Percentiles rank a stretch among this genome's conserved stretches.
phyloP scores from a whole-genome alignment of 805 yeast genomes.

The Pichia ethanolica region DNA sequence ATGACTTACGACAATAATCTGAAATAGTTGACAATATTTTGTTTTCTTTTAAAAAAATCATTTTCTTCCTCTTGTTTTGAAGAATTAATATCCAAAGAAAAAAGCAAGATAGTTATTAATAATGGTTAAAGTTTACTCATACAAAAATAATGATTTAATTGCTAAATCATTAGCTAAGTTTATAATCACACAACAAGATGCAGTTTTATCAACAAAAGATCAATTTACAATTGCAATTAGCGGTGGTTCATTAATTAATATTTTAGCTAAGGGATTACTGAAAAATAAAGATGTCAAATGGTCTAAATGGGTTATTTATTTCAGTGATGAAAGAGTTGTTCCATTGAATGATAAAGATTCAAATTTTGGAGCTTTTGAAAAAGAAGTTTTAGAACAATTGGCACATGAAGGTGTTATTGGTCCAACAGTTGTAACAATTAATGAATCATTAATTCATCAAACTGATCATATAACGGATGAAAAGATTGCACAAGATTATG shows the following conservation, averaged over 20 bases:
- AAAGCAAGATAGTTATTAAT: neutral
- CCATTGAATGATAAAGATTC: conserved; percentile 78
- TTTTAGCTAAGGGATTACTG: conserved; percentile 58
- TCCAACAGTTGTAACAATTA: conserved; percentile 62
- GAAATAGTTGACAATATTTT: too few species aligned
- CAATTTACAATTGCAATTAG: conserved; percentile 73
- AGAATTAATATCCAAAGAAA: neutral
- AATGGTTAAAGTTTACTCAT: conserved; percentile 37
- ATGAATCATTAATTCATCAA: conserved; percentile 46
- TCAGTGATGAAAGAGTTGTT: conserved; percentile 88
- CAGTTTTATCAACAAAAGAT: conserved; percentile 37
- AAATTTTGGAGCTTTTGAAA: conserved; percentile 73
- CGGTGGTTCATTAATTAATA: conserved; percentile 86
- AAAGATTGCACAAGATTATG: conserved; percentile 59
- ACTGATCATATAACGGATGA: conserved; percentile 45
- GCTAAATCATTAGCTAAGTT: conserved; percentile 56
- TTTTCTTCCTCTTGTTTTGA: neutral
- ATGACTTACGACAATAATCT: too few species aligned
- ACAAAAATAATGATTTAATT: conserved; percentile 43
- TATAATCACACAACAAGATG: conserved; percentile 54
- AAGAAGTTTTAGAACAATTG: conserved; percentile 47
- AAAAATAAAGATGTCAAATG: conserved; percentile 50
- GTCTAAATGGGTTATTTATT: conserved; percentile 73
- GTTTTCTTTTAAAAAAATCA: too few species aligned
- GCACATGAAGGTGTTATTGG: conserved; percentile 32